Percentiles rank a stretch among this genome's conserved stretches.
These are phyloP conservation scores for Penicillium sp. DNA, from an alignment of 2,329 filamentous ascomycete genomes.

Conservation along the genomic window DNA sequence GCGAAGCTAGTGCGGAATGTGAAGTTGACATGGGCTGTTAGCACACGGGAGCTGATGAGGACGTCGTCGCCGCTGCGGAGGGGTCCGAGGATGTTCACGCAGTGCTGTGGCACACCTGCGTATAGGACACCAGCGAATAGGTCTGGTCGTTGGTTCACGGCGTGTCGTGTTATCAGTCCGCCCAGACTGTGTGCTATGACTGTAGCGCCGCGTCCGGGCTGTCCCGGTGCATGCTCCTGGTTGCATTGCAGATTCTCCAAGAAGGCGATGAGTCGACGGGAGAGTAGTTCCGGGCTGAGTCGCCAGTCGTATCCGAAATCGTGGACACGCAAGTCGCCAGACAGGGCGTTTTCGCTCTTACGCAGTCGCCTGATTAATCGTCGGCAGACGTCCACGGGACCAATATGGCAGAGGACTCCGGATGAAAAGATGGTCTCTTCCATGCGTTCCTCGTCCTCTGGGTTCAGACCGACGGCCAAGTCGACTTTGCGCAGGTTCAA, in stretches of 20 bases:
- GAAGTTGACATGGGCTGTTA: constrained; percentile 87
- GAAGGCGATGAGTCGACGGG: constrained; percentile 66
- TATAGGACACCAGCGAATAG: constrained; percentile 83
- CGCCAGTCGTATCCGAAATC: constrained; percentile 97
- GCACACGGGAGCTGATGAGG: constrained; percentile 78
- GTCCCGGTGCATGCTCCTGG: constrained; percentile 42
- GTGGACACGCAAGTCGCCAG: constrained; percentile 71
- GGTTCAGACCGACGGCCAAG: constrained; percentile 76
- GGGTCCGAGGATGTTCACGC: constrained; percentile 87
- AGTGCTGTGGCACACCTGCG: constrained; percentile 77
- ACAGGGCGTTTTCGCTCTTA: constrained; percentile 67
- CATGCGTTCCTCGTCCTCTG: constrained; percentile 79
- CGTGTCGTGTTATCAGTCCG: constrained; percentile 81
- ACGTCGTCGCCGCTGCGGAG: constrained; percentile 90
- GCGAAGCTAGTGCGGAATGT: constrained; percentile 81
- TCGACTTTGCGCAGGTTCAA: constrained; percentile 89
- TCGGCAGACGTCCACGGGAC: constrained; percentile 83
- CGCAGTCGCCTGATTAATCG: constrained; percentile 74
- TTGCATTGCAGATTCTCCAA: constrained; percentile 74
- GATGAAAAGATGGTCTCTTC: constrained; percentile 77
- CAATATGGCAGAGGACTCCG: constrained; percentile 87
- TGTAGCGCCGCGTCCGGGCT: constrained; percentile 63
- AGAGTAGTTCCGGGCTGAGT: constrained; percentile 73
- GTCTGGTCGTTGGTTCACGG: constrained; percentile 78
- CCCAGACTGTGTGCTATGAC: constrained; percentile 84